Evolutionary conservation across 495 filamentous ascomycete species (phyloP).

Genomic region (Hypoxylon fragiforme): DNA sequence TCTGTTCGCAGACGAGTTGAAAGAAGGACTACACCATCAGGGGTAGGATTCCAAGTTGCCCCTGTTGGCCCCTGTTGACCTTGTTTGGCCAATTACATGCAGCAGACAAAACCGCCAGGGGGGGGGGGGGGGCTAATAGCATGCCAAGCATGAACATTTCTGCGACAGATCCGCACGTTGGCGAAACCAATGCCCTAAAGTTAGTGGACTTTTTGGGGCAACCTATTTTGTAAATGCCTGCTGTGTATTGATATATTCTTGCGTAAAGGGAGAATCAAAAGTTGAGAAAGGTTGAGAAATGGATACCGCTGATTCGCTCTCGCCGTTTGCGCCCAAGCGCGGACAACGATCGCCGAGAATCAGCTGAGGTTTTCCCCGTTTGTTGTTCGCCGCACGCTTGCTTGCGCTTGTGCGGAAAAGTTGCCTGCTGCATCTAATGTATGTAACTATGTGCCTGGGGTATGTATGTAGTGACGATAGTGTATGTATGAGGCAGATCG

Average conservation of each 20-base stretch:
- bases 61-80: too few relatives aligned
- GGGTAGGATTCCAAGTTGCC: not conserved
- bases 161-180: conserved; percentile 34
- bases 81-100: conserved; percentile 16
- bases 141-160: conserved; percentile 24
- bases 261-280: too few relatives aligned
- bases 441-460: too few relatives aligned
- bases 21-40: not conserved
- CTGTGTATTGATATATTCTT: too few relatives aligned
- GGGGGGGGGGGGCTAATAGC: conserved; percentile 13
- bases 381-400: conserved; percentile 6
- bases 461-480: too few relatives aligned
- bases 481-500: conserved; percentile 15
- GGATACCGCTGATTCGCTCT: conserved; percentile 21
- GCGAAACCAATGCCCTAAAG: conserved; percentile 34
- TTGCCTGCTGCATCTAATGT: too few relatives aligned
- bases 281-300: conserved; percentile 11
- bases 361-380: conserved; percentile 26
- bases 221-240: too few relatives aligned
- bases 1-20: not conserved
- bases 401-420: too few relatives aligned
- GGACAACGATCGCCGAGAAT: conserved; percentile 32
- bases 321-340: conserved; percentile 18
- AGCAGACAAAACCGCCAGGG: conserved; percentile 8
- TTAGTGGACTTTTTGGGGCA: too few relatives aligned